Conservation (phyloP, 495 filamentous ascomycete species). For the Sordaria brevicollis region DNA sequence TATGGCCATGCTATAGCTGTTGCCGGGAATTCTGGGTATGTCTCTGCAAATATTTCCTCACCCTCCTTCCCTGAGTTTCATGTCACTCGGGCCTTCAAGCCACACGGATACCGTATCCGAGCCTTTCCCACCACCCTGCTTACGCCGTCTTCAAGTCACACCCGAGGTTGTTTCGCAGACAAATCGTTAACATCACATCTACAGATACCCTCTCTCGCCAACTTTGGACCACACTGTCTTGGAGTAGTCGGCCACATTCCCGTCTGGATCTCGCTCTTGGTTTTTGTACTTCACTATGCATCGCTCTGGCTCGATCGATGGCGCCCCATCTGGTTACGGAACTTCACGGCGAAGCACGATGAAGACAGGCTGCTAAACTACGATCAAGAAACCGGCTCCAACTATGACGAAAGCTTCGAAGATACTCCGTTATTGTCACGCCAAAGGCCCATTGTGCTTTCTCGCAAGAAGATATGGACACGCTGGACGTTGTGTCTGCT, state of each 20-base stretch:
- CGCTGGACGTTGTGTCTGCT: conserved; percentile 10
- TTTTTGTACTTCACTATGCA: conserved; percentile 18
- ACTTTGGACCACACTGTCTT: conserved; percentile 19
- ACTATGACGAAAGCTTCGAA: not conserved
- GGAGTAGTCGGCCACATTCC: conserved; percentile 20
- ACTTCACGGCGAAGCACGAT: conserved; percentile 13
- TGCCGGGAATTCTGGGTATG: conserved; percentile 20
- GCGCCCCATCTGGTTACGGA: conserved; percentile 21
- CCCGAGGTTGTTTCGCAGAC: not conserved
- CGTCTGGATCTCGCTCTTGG: conserved; percentile 14
- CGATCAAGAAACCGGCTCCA: not conserved
- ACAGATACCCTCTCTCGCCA: conserved; percentile 20
- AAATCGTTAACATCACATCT: not conserved
- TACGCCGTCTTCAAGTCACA: not conserved
- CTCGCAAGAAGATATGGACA: conserved; percentile 7
- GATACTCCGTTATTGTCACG: not conserved
- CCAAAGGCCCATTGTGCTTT: not conserved
- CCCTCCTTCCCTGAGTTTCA: not conserved
- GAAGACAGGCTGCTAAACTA: not conserved
- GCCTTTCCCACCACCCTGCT: not conserved
- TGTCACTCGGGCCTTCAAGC: not conserved
- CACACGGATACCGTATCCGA: not conserved
- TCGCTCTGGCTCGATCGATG: conserved; percentile 9
- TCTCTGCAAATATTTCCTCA: not conserved
- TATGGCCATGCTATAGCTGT: conserved; percentile 23